Evolutionary conservation across 352 stramenopile species (phyloP), one percentile per base, ranked within the genome.

Genomic region (Pythium scleroteichum): DNA sequence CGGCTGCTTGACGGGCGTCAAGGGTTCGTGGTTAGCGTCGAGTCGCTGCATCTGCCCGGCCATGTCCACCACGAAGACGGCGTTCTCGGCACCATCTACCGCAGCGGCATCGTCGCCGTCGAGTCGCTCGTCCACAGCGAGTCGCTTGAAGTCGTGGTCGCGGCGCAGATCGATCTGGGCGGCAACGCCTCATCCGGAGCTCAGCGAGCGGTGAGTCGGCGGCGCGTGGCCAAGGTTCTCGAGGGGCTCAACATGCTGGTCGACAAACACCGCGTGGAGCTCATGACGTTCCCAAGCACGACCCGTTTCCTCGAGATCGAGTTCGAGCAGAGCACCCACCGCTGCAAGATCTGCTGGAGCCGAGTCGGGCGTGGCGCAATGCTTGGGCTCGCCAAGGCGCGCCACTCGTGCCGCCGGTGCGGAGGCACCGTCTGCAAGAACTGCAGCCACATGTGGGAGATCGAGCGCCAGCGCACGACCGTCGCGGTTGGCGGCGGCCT

Each of bases 11-110:
- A 62, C 23, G 45, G 55, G 1, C 53, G 60, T 33, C 29, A 47
- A n/a, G 60, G 60, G 2, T 62, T 52, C 44, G 60, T 67, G 2
- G 42, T 62, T 22, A 58, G 60, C 20, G 16, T 62, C 35, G 51
- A 62, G 16, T 67, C 60, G 42, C 39, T 67, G 5, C n/a, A 29
- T 20, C 38, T 50, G 16, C 50, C 59, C 19, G 22, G 20, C 0
- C 51, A 56, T 2, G 13, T 50, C 33, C 12, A 47, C 4, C 9
- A 12, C 4, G 13, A n/a, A 16, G 39, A 39, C 20, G 58, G 76
- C 38, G 62, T 79, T 16, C 75, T 73, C n/a, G 71, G 61, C 9
- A 61, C 42, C 12, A 67, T 82, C 38, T 75, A 75, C 45, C 73
- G 68, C 22, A 72, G 67, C 1, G 75, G 75, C 0, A 47, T 75